Evolutionary conservation across 495 filamentous ascomycete species (phyloP).

Genomic region (Entonaema liquescens): DNA sequence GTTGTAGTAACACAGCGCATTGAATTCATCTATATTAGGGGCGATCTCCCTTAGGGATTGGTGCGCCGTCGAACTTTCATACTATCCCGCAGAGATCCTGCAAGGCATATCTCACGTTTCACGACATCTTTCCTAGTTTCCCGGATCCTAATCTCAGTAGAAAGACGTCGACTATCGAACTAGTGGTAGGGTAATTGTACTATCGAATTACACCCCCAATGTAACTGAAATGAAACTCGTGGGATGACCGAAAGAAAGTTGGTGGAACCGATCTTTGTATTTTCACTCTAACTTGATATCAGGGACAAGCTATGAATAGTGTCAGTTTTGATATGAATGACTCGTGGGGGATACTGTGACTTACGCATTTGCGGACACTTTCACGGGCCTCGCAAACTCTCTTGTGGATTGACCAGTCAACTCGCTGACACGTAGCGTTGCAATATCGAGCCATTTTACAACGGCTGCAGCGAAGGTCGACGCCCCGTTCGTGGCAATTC

Average conservation of each 20-base stretch:
- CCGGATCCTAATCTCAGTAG: neutral
- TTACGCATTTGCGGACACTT: conserved; percentile 21
- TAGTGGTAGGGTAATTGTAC: neutral
- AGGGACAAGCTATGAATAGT: conserved; percentile 12
- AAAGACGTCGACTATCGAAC: neutral
- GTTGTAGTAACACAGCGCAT: neutral
- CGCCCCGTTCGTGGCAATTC: conserved; percentile 14
- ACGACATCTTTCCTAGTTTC: neutral
- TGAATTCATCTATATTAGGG: neutral
- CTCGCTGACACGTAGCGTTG: conserved; percentile 10
- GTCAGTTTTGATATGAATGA: conserved; percentile 1
- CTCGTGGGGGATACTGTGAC: neutral
- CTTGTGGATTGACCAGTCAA: conserved; percentile 25
- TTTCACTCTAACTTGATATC: neutral
- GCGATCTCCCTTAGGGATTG: neutral
- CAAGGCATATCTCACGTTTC: neutral
- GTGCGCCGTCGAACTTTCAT: neutral
- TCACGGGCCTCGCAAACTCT: conserved; percentile 9
- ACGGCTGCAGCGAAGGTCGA: conserved; percentile 1
- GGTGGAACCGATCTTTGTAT: neutral
- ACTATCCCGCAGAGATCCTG: neutral
- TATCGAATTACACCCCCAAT: neutral
- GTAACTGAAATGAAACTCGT: neutral
- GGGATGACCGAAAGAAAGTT: neutral
- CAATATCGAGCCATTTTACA: conserved; percentile 36